Evolutionary conservation across 176 grass and related monocot genomes (phyloP).

Genomic region (Musa itinerans): DNA sequence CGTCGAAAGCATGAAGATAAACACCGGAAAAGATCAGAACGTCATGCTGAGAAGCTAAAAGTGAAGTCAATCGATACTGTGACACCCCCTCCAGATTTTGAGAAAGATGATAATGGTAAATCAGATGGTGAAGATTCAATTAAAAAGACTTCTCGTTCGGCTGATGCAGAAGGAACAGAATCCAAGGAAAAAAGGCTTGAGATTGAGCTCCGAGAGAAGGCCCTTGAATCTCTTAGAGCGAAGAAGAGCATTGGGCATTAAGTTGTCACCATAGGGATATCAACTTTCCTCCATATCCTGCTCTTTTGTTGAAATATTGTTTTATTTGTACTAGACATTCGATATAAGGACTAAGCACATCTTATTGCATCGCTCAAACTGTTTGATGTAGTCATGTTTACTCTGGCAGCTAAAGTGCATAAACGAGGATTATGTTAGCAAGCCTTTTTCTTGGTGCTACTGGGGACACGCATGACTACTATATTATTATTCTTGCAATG

Average conservation of each 20-base stretch:
- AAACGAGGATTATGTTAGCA: no score
- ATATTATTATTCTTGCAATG: no score
- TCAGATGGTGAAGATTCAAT: conserved; percentile 34
- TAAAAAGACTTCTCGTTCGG: conserved; percentile 27
- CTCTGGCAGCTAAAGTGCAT: no score
- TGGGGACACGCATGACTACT: no score
- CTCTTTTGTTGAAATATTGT: not conserved
- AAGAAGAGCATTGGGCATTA: conserved; percentile 57
- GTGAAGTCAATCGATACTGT: conserved; percentile 26
- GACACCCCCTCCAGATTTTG: conserved; percentile 35
- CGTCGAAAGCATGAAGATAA: conserved; percentile 56
- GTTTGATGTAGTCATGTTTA: no score
- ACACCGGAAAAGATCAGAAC: conserved; percentile 49
- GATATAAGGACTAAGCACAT: not conserved
- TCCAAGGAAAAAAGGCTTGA: conserved; percentile 68
- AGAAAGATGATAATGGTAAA: conserved; percentile 29
- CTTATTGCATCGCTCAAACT: no score
- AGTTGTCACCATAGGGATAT: not conserved
- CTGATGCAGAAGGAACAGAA: conserved; percentile 26
- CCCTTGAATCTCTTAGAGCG: conserved; percentile 69
- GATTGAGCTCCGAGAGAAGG: conserved; percentile 76
- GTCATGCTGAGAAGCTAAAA: conserved; percentile 39
- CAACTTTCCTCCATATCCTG: not conserved
- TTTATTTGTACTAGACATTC: not conserved
- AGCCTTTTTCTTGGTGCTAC: no score